Evolutionary conservation across 306 rosid species (phyloP).

Genomic region (Cicer yamashitae): DNA sequence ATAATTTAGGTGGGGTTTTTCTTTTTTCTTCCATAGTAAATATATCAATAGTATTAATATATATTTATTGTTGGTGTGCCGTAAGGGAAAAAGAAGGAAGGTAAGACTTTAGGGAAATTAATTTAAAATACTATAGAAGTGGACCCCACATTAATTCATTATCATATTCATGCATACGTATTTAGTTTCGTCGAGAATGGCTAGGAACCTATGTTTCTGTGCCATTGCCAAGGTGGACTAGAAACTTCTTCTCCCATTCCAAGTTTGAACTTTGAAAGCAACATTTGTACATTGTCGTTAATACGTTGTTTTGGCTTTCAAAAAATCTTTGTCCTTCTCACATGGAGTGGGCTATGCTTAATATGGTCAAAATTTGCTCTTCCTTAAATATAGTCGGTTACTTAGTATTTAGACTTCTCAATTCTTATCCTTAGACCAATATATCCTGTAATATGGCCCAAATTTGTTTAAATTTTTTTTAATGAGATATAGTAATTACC

Average conservation of each 20-base stretch:
- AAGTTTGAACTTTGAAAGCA: slow-evolving; percentile 30
- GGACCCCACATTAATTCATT: slow-evolving; percentile 35
- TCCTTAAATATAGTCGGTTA: too few relatives aligned
- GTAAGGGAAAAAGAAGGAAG: slow-evolving; percentile 1
- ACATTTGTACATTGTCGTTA: slow-evolving; percentile 19
- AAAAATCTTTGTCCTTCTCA: neutral
- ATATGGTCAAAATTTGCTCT: too few relatives aligned
- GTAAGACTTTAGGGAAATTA: neutral
- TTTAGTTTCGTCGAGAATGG: slow-evolving; percentile 23
- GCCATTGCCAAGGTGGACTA: slow-evolving; percentile 46
- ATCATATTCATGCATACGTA: slow-evolving; percentile 48
- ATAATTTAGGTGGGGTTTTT: slow-evolving; percentile 37
- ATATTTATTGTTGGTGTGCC: neutral
- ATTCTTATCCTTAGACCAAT: too few relatives aligned
- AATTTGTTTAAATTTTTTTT: too few relatives aligned
- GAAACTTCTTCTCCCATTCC: slow-evolving; percentile 53
- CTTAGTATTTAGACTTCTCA: too few relatives aligned
- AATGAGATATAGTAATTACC: too few relatives aligned
- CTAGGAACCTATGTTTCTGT: slow-evolving; percentile 44
- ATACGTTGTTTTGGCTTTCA: neutral
- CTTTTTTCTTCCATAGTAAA: neutral
- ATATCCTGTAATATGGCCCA: too few relatives aligned
- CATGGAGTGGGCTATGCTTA: too few relatives aligned
- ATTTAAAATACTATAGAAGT: neutral
- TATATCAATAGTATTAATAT: neutral